Base-by-base conservation (phyloP, 768 basidiomycete genomes). In the Grammothele lineata region DNA sequence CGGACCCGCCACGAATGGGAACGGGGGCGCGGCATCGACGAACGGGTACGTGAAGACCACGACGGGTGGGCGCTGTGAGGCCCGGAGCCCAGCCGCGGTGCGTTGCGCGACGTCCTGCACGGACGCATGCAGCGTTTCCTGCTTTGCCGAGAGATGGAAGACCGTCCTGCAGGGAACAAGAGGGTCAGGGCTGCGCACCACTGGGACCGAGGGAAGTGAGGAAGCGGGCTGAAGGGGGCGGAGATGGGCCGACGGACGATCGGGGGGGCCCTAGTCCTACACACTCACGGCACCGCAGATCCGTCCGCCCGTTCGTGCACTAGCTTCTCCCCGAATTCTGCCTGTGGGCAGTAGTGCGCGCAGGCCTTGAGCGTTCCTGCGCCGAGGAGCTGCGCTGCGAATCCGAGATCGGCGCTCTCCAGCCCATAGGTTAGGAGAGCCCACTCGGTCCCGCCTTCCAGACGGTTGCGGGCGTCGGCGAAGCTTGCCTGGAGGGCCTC, bases 131-230 rank as follows among this genome's bases (percentile, higher is more conserved):
- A 69, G 53, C 19, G 43, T 43, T 43, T 72, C 66, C 48, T 68
- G 69, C n/a, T 62, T 57, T n/a, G 65, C 60, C 33, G 67, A 55
- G 15, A 70, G 53, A 51, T 72, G 68, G 40, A 71, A 59, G 8
- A 57, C 49, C 5, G 66, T 64, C 17, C 72, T 70, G 44, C 40
- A 37, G 22, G 17, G 8, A 34, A 37, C 37, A 9, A 14, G 14
- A 30, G 27, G 14, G 27, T 30, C 27, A 30, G 27, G 8, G 27
- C 14, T 14, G n/a, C n/a, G n/a, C n/a, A n/a, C n/a, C n/a, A n/a
- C n/a, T n/a, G 27, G 27, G 27, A 14, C 8, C 27, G 8, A 14
- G 27, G 27, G 14, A 30, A 7, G 8, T 30, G 27, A 30, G 8
- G 14, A 30, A n/a, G n/a, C n/a, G n/a, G n/a, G n/a, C n/a, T n/a